Base-by-base conservation (phyloP, 352 stramenopile genomes). In the Globisporangium nunn region DNA sequence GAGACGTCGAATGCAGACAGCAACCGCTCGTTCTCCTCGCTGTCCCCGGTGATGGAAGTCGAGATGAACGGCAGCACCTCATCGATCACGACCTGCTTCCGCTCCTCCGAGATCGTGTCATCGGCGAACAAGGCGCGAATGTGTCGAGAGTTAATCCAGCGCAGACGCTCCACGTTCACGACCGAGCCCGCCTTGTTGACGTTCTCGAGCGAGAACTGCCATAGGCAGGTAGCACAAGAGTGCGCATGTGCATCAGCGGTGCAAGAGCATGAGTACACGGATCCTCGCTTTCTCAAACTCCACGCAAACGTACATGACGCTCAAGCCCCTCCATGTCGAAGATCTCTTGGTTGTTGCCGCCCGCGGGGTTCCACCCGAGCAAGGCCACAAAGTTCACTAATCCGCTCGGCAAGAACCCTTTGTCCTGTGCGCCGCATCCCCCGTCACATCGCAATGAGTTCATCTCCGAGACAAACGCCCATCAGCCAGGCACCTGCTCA, bases 311-410 rank as follows among this genome's bases (percentile, higher is more conserved):
- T 72, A 89, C 79, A 17, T 84, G 68, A 28, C 81, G 55, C 47
- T 82, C 62, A 14, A 99, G 75, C 57, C 98, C 95, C 31, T 96
- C 78, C 59, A 97, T 77, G 6, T 81, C 81, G 59, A 98, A 99
- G 59, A 99, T 98, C 63, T 99, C 96, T 66, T 98, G 92, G 50
- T 98, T 97, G 50, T 96, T 98, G 23, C 95, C 96, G 52, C 94
- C 86, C 10, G 83, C 81, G 10, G 85, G 83, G 67, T 98, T 98
- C 96, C 96, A 99, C 15, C 96, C 96, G 17, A 99, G 85, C n/a
- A 99, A 72, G 14, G 96, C 92, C 8, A 99, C 82, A 61, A 99
- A 99, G 61, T 99, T 99, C 48, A 98, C 95, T 59, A 99, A 93
- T 0, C 95, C 95, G 64, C 92, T 94, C 12, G 96, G 85, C 7